A percentile compares a stretch with the other conserved stretches of the same genome.
phyloP scores from a whole-genome alignment of 495 filamentous ascomycete species.

The Coniosporium apollinis region DNA sequence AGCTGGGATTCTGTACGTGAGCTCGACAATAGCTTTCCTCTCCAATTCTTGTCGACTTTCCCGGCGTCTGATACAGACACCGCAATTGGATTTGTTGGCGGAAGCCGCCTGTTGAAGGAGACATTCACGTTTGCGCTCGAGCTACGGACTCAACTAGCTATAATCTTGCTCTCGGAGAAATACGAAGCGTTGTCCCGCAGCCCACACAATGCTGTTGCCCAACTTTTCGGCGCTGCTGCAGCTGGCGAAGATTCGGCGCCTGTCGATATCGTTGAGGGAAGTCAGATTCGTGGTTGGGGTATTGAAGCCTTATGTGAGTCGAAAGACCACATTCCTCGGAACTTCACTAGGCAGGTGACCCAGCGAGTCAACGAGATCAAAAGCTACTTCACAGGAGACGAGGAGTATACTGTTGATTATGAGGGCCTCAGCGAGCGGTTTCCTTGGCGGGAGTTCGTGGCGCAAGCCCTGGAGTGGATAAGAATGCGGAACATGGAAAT shows the following conservation, averaged over 20 bases:
- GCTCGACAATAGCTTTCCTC: neutral
- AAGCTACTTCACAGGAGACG: neutral
- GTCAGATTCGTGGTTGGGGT: slow-evolving; percentile 1
- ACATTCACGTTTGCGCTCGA: slow-evolving; percentile 4
- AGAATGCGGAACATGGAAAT: slow-evolving; percentile 6
- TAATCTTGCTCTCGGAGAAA: slow-evolving; percentile 1
- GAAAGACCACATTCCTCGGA: neutral
- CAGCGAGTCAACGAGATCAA: neutral
- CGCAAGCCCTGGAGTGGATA: slow-evolving; percentile 5
- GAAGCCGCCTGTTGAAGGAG: slow-evolving; percentile 1
- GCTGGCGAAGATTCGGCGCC: neutral
- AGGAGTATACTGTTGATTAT: neutral
- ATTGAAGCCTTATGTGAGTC: neutral
- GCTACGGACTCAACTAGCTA: slow-evolving; percentile 3
- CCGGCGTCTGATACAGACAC: neutral
- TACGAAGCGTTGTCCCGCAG: neutral
- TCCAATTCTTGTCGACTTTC: neutral
- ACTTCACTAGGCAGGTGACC: neutral
- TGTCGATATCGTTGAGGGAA: slow-evolving; percentile 3
- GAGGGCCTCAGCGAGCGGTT: slow-evolving; percentile 1
- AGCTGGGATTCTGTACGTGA: slow-evolving; percentile 1
- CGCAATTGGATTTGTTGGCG: slow-evolving; percentile 3
- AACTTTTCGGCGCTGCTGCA: neutral
- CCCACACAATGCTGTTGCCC: neutral
- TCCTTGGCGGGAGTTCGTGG: slow-evolving; percentile 10